These are phyloP conservation scores for Huiozyma sinensis DNA, from an alignment of 805 yeast genomes.

Conservation along the genomic window DNA sequence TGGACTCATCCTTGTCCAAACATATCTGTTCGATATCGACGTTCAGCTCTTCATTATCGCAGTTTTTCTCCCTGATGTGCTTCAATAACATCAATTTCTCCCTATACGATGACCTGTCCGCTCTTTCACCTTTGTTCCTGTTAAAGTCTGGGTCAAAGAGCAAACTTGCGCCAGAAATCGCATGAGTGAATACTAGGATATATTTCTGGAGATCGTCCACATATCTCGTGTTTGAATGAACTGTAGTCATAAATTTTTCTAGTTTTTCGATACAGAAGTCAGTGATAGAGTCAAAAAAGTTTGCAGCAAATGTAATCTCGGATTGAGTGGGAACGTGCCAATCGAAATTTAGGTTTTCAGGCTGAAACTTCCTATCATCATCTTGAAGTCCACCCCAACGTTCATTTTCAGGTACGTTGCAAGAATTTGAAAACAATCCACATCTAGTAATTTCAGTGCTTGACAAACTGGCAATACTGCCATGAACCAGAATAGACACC, in stretches of 20 bases:
- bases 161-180: conserved; percentile 58
- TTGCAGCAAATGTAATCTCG: conserved; percentile 52
- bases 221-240: conserved; percentile 11
- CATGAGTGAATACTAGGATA: conserved; percentile 46
- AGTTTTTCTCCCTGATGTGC: conserved; percentile 27
- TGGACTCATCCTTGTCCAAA: conserved; percentile 23
- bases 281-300: conserved; percentile 42
- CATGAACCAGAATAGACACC: conserved; percentile 54
- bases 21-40: conserved; percentile 30
- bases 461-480: conserved; percentile 52
- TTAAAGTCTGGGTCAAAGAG: conserved; percentile 64
- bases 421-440: conserved; percentile 41
- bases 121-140: conserved; percentile 16
- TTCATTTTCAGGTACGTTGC: conserved; percentile 29
- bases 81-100: conserved; percentile 16
- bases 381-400: conserved; percentile 74
- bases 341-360: conserved; percentile 41
- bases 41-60: conserved; percentile 29
- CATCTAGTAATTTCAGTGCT: conserved; percentile 48
- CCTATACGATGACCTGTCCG: conserved; percentile 5
- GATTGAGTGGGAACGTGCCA: conserved; percentile 65
- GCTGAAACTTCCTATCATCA: conserved; percentile 37
- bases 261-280: conserved; percentile 36
- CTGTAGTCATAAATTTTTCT: conserved; percentile 20
- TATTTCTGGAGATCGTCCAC: conserved; percentile 46